Conservation (phyloP, 768 basidiomycete species). For the Amanita rubescens region DNA sequence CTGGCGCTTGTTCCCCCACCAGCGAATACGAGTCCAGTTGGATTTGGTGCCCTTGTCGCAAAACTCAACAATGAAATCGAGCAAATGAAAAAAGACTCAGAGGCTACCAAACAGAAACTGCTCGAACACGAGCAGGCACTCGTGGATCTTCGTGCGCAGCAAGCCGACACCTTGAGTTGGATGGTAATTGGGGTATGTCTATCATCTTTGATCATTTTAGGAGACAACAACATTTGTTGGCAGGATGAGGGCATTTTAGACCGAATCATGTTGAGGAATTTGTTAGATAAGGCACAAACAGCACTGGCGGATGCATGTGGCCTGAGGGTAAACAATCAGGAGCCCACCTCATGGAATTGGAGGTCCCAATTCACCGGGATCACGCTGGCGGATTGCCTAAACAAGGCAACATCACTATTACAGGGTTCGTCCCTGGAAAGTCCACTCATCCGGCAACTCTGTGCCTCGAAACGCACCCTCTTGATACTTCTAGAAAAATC, state of each 20-base stretch:
- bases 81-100: slow-evolving; percentile 4
- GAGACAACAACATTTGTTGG: slow-evolving; percentile 1
- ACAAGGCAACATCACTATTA: background rate
- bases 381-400: background rate
- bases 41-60: slow-evolving; percentile 1
- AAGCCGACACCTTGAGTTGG: slow-evolving; percentile 4
- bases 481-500: slow-evolving; percentile 1
- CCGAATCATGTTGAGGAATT: slow-evolving; percentile 1
- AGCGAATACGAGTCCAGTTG: slow-evolving; percentile 1
- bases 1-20: slow-evolving; percentile 3
- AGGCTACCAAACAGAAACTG: background rate
- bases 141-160: slow-evolving; percentile 2
- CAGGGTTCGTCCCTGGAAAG: slow-evolving; percentile 1
- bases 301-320: slow-evolving; percentile 1
- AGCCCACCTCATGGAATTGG: slow-evolving; percentile 2
- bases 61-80: background rate
- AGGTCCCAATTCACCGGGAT: slow-evolving; percentile 3
- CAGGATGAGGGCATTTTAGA: slow-evolving; percentile 3
- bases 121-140: background rate
- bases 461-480: background rate
- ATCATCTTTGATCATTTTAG: slow-evolving; percentile 1
- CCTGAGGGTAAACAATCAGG: background rate
- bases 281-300: slow-evolving; percentile 4
- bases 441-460: slow-evolving; percentile 2
- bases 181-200: background rate